Conservation (phyloP, 2,329 filamentous ascomycete species). For the Teratosphaeria viscida region DNA sequence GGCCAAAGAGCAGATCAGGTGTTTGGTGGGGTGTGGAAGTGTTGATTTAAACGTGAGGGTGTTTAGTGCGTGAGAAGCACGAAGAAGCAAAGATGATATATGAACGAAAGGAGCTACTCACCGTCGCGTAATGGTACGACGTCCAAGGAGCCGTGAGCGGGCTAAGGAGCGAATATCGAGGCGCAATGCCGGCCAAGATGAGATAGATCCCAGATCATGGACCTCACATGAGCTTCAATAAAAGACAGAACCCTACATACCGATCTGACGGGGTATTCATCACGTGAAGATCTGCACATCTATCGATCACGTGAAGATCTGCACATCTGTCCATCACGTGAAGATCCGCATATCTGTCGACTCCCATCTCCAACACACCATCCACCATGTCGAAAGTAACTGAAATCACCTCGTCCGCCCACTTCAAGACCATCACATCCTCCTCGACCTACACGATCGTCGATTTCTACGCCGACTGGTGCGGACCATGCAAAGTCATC, state of each 20-base stretch:
- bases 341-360: neutral
- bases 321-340: neutral
- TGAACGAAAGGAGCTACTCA: no score
- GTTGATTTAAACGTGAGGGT: constrained; percentile 72
- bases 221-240: no score
- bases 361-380: neutral
- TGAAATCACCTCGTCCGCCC: constrained; percentile 18
- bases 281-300: neutral
- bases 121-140: no score
- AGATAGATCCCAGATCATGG: no score
- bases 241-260: no score
- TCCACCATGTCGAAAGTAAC: neutral
- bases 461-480: constrained; percentile 37
- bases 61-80: constrained; percentile 46
- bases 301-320: neutral
- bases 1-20: constrained; percentile 59
- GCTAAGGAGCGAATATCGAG: no score
- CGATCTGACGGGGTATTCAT: no score
- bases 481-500: constrained; percentile 47
- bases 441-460: constrained; percentile 25
- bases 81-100: no score
- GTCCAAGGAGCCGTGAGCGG: no score
- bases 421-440: constrained; percentile 21
- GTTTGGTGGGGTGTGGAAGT: constrained; percentile 77
- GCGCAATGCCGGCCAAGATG: no score